Evolutionary conservation across 805 yeast species (phyloP), one percentile per base, ranked within the genome.

Genomic region (baker's yeast (Saccharomyces cerevisiae)): DNA sequence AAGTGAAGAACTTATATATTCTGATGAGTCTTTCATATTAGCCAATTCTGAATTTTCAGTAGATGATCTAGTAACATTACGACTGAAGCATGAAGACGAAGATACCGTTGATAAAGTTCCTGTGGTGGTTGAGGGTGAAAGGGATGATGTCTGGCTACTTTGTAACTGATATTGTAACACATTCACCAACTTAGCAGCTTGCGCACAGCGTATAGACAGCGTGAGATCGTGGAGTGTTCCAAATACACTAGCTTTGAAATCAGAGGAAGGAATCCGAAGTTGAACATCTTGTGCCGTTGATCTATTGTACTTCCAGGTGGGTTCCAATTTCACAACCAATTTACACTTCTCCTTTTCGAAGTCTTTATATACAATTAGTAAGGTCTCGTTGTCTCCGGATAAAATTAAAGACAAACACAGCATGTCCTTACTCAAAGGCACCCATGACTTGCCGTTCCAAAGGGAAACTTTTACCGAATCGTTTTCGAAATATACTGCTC

Each of bases 211-310:
- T 21, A 69, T 47, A 11, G 65, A 60, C 27, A 67, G 46, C 2
- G 59, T 60, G 3, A 10, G 8, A 13, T 43, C 49, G 6, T 61
- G 55, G 3, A 61, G 28, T 8, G 48, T 36, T 36, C 17, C 43
- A 21, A 17, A 36, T 36, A 4, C 43, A 30, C 57, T 55, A 6
- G 52, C 50, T 10, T 64, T 27, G n/a, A 59, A 46, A 49, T 57
- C 55, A 2, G 47, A 27, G 2, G 53, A 8, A 0, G 69, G 63
- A 4, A 68, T 51, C 14, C 57, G 51, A 5, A 68, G 32, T 52
- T 69, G 72, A 24, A 68, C 51, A 55, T 69, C 72, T 46, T 62
- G 68, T 2, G 71, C 72, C 1, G 71, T 62, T 4, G 70, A 58
- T 50, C 59, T 64, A 4, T 54, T 47, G 26, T 57, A 53, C 32